Evolutionary conservation across 2,329 filamentous ascomycete species (phyloP), one percentile per base, ranked within the genome.

Genomic region (Huntiella bhutanensis): DNA sequence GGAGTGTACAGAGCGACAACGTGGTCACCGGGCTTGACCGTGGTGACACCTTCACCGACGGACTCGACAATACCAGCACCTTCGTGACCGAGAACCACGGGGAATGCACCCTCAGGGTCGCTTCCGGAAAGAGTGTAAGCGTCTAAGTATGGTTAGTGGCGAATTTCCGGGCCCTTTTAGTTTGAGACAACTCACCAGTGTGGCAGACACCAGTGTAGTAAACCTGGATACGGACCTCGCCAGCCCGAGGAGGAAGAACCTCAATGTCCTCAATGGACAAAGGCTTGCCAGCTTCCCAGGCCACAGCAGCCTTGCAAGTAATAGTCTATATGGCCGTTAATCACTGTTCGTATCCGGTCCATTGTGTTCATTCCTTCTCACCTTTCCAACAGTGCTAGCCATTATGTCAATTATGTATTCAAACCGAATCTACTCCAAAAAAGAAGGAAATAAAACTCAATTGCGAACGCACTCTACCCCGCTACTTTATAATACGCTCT

Each of bases 171-270:
- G 38, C 11, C 5, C 17, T 8, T 35, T 17, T 45, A 12, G 10
- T 36, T 33, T 37, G 10, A 32, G 22, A 12, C 6, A 34, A 48
- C 51, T 16, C 67, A 91, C 84, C 84, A 61, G 88, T 98, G 69
- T 98, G 91, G 71, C 91, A 98, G 61, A 98, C 91, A 65, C 91
- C 91, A 46, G 91, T 98, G 71, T 95, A 92, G 71, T 88, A 80
- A 62, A 96, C 84, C 70, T 96, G 69, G 60, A 98, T 94, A 57
- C 91, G 84, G 60, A 98, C 91, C 69, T 98, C 91, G 66, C 93
- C 76, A 51, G 88, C 87, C 65, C 73, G 78, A 50, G 91, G 91
- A 52, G 88, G 82, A 45, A 72, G 76, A 54, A 98, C 91, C 67
- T 96, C 87, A 57, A 98, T 71, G 55, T 93, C 84, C 67, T 98